phyloP scores from a whole-genome alignment of 192 early-diverging fungal genomes.

The Gonapodya sp. region DNA sequence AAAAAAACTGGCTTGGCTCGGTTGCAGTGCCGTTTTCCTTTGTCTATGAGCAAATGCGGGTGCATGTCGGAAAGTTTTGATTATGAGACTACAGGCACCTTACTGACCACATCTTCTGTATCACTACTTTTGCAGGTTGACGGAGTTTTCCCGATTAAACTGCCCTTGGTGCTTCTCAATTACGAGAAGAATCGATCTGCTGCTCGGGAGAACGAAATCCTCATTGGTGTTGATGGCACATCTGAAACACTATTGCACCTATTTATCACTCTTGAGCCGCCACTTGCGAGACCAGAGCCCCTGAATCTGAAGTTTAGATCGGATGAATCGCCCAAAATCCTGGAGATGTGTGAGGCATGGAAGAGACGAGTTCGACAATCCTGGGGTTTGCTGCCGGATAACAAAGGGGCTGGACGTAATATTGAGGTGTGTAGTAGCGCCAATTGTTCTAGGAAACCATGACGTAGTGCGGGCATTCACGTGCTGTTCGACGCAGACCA shows the following conservation, averaged over 20 bases:
- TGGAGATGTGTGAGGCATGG: conserved; percentile 20
- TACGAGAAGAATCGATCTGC: conserved; percentile 29
- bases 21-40: conserved; percentile 37
- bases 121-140: conserved; percentile 28
- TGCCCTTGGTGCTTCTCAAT: conserved; percentile 26
- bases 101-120: not conserved
- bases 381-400: not conserved
- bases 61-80: conserved; percentile 16
- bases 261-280: conserved; percentile 47
- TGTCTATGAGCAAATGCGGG: conserved; percentile 35
- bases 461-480: conserved; percentile 3
- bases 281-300: conserved; percentile 27
- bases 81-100: not conserved
- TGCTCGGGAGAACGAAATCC: conserved; percentile 15
- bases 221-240: conserved; percentile 19
- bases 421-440: conserved; percentile 5
- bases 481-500: conserved; percentile 15
- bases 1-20: conserved; percentile 40
- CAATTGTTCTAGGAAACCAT: too few species aligned
- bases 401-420: not conserved
- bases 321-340: conserved; percentile 28
- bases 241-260: conserved; percentile 30
- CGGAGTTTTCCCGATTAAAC: conserved; percentile 31
- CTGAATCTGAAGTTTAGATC: conserved; percentile 32
- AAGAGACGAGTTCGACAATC: conserved; percentile 15